Evolutionary conservation across 768 basidiomycete genomes (phyloP), one percentile per base, ranked within the genome.

Genomic region (Sutorius australiensis): DNA sequence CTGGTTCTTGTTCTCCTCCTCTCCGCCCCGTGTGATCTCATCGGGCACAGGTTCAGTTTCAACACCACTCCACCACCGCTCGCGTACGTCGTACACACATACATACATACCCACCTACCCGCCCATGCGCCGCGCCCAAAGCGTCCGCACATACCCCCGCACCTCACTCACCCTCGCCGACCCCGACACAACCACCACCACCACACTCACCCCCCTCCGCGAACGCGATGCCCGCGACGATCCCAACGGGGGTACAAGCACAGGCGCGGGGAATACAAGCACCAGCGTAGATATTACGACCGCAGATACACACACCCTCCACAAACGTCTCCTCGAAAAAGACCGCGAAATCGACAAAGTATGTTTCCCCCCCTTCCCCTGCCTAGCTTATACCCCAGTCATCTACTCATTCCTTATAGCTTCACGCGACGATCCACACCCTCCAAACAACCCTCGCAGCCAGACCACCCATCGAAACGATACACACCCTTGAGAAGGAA

Each of bases 341-440:
- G 83, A 86, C 42, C 72, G 85, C 47, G 86, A 89, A 65, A 82
- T 81, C 55, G 87, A 89, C 69, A 84, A 77, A 72, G 86, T 86
- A 17, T 0, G 3, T 6, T 8, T 5, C 6, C 16, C 1, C 36
- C 36, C 3, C 16, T 8, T 30, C 13, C 32, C 21, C 14, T 39
- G 38, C 12, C n/a, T 2, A 24, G 24, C 2, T 2, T 24, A 24
- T 24, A 21, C 33, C 33, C 27, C 51, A 13, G 33, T 4, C 41
- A 16, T 42, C 12, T 5, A 12, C 16, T 4, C 24, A 27, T 9
- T 13, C 33, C 40, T 5, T 16, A 16, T 49, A 89, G 89, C 73
- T 90, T 11, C 78, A 80, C 64, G 74, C 79, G 6, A 82, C 84
- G 50, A 77, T 90, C 30, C 75, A 83, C 52, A 48, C 76, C 16